These are phyloP conservation scores for Thuidium tamariscinum DNA, from an alignment of 225 moss, liverwort and hornwort genomes.

Conservation along the genomic window DNA sequence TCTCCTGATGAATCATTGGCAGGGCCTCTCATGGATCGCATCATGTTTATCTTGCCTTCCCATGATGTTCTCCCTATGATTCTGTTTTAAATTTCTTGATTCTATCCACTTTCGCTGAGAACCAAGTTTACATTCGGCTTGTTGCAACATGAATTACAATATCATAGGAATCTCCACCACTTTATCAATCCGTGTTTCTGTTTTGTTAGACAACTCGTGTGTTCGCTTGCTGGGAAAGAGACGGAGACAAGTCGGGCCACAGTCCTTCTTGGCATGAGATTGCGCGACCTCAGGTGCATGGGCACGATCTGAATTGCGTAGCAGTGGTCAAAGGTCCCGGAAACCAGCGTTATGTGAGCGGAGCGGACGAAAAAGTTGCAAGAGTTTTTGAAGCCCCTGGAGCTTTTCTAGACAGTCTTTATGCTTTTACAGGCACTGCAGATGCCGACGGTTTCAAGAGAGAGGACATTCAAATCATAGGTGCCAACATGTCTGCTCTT, in stretches of 20 bases:
- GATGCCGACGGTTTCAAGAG: conserved; percentile 49
- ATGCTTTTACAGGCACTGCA: conserved; percentile 47
- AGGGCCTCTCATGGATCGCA: background rate
- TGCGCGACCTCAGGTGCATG: conserved; percentile 95
- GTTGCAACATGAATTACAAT: background rate
- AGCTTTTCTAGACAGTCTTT: conserved; percentile 79
- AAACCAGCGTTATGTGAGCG: conserved; percentile 78
- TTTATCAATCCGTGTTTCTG: background rate
- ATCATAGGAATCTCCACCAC: background rate
- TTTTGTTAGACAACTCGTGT: conserved; percentile 69
- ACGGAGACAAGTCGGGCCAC: background rate
- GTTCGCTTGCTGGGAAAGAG: conserved; percentile 77
- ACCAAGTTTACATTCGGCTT: background rate
- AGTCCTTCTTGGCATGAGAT: conserved; percentile 87
- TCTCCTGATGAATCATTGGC: background rate
- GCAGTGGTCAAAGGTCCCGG: conserved; percentile 58
- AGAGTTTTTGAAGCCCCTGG: conserved; percentile 93
- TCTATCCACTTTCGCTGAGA: background rate
- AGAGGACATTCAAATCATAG: conserved; percentile 75
- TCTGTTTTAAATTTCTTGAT: background rate
- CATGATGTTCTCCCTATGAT: background rate
- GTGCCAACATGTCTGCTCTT: conserved; percentile 98
- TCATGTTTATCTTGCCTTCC: background rate
- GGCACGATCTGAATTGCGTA: conserved; percentile 86
- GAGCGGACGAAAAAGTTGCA: conserved; percentile 97